Percentiles rank a stretch among this genome's conserved stretches.
phyloP scores from a whole-genome alignment of 345 rosid genomes.

The Melaleuca alternifolia region DNA sequence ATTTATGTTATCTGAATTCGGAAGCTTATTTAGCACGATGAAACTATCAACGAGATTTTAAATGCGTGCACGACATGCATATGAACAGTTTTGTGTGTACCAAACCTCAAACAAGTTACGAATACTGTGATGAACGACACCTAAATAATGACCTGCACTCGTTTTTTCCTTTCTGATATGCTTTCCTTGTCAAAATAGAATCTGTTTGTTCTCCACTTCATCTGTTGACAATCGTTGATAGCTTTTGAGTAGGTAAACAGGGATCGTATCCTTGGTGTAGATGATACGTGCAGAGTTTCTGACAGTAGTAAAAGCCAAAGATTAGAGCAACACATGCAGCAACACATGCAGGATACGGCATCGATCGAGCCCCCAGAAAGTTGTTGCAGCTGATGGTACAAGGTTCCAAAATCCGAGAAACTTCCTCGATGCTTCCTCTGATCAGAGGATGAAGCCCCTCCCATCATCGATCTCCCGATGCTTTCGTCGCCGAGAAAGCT shows the following conservation, averaged over 20 bases:
- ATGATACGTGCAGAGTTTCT: not conserved
- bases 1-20: not conserved
- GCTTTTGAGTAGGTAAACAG: not conserved
- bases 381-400: not conserved
- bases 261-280: not conserved
- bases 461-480: not conserved
- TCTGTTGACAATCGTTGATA: no score
- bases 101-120: no score
- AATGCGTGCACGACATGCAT: no score
- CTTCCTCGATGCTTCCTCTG: not conserved
- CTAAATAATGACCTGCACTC: no score
- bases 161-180: no score
- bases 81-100: no score
- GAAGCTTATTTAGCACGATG: not conserved
- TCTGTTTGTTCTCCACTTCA: no score
- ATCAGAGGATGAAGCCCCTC: not conserved
- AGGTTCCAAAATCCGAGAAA: not conserved
- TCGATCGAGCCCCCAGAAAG: not conserved
- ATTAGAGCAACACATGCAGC: not conserved
- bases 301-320: not conserved
- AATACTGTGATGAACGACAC: no score
- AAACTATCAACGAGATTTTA: not conserved
- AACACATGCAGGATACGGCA: not conserved
- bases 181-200: no score
- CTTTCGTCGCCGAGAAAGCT: not conserved